Base-by-base conservation (phyloP, 148 eudicot genomes). In the Gaultheria prostrata region DNA sequence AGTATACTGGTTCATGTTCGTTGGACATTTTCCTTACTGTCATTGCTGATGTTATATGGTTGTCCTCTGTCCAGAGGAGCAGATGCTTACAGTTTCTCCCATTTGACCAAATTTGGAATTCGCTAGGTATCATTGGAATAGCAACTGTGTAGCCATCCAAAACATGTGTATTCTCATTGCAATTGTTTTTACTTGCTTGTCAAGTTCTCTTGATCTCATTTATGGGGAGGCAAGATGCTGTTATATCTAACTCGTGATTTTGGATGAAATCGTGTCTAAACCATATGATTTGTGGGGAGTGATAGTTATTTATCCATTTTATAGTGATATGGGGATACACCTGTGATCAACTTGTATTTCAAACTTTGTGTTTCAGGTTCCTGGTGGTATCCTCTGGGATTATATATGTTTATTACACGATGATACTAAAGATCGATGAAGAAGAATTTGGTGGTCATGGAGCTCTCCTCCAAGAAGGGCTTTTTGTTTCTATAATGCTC, bases 361-460 rank as follows among this genome's bases (percentile, higher is more conserved):
- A 26, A 48, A 2, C 33, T 80, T 79, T 78, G 49, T 82, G 56
- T 65, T 71, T 69, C 91, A 94, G 97, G 85, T 94, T 94, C 84
- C 83, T 94, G 76, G 92, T 84, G 3, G 43, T 97, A 80, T 94
- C 99, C 20, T 86, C 94, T 26, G 98, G 89, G 61, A 90, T 94
- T 21, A 89, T 93, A 43, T 97, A 97, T 43, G 95, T 93, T 6
- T 94, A 96, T 88, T 96, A 96, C 82, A 93, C 94, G n/a, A 78
- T 90, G 89, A 75, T 96, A 83, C 88, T 94, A 46, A 93, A 97
- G 86, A 77, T 97, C 49, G 97, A 97, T 53, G 97, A 94, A 88
- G 98, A 97, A 90, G 99, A 97, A 8, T 94, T 88, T 82, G 99
- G 98, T 2, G 98, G 99, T 72, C 99, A 94, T 74, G 95, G 96